A percentile compares a stretch with the other conserved stretches of the same genome.
phyloP scores from a whole-genome alignment of 2,329 filamentous ascomycete species.

The Iodosphaeria phyllophila region DNA sequence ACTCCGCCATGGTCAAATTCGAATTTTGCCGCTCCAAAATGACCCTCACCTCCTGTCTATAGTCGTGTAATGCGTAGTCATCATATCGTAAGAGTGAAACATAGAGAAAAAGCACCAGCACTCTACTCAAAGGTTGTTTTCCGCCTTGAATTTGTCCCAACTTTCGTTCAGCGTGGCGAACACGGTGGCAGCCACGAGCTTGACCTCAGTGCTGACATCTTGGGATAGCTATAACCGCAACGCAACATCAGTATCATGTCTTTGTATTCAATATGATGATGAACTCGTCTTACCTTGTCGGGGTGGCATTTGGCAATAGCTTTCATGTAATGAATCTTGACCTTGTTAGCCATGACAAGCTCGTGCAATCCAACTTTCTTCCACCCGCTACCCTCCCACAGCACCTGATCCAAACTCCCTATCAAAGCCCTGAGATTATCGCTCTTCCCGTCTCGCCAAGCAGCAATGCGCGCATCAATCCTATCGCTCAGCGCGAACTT shows the following conservation, averaged over 20 bases:
- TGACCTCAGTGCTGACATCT: constrained; percentile 44
- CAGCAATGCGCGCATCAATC: constrained; percentile 59
- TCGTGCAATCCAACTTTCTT: constrained; percentile 94
- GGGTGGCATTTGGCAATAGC: constrained; percentile 97
- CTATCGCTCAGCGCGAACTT: constrained; percentile 76
- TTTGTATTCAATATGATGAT: not conserved
- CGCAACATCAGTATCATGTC: constrained; percentile 6
- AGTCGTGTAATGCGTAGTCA: no score
- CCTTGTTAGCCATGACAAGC: constrained; percentile 78
- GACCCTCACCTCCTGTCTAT: no score
- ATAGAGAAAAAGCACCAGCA: no score
- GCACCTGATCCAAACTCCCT: constrained; percentile 68
- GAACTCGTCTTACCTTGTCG: constrained; percentile 58
- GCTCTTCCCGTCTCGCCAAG: constrained; percentile 80
- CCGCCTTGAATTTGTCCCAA: constrained; percentile 55
- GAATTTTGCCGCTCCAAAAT: no score
- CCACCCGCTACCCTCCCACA: constrained; percentile 89
- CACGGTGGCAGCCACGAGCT: constrained; percentile 45
- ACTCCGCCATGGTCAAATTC: no score
- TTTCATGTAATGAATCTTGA: constrained; percentile 98
- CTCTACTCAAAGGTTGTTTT: constrained; percentile 43
- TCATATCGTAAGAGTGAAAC: no score
- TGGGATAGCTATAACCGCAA: constrained; percentile 36
- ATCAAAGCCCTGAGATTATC: constrained; percentile 83
- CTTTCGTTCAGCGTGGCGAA: constrained; percentile 54